phyloP scores from a whole-genome alignment of 2,329 filamentous ascomycete genomes.

The Colletotrichum tofieldiae region DNA sequence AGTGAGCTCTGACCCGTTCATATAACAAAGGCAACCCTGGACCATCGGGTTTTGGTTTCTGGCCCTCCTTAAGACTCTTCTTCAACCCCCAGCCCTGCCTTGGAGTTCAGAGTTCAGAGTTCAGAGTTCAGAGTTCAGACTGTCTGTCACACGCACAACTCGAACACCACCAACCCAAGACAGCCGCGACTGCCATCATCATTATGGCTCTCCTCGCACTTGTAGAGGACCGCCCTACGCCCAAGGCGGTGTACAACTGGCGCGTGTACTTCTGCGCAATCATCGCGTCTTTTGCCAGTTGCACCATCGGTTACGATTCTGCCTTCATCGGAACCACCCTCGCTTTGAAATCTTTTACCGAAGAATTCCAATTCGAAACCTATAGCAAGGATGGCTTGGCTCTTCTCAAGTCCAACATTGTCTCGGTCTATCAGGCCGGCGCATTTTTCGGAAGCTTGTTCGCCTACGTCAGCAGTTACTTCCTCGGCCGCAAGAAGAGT shows the following conservation, averaged over 20 bases:
- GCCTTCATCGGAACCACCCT: constrained; percentile 87
- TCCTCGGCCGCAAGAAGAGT: constrained; percentile 76
- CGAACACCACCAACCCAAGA: constrained; percentile 20
- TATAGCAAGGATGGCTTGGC: constrained; percentile 66
- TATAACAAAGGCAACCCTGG: constrained; percentile 41
- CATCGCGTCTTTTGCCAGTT: constrained; percentile 70
- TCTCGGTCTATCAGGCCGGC: constrained; percentile 86
- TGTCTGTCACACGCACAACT: constrained; percentile 30
- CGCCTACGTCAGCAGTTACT: constrained; percentile 77
- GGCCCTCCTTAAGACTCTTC: constrained; percentile 17
- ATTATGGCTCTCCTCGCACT: constrained; percentile 65
- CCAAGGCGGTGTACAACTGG: constrained; percentile 73
- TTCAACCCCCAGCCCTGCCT: constrained; percentile 13
- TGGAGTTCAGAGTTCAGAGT: constrained; percentile 33
- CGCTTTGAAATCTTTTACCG: constrained; percentile 77
- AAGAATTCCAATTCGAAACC: constrained; percentile 76
- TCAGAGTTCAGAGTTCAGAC: constrained; percentile 29
- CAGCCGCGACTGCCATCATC: constrained; percentile 12
- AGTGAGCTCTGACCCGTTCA: constrained; percentile 17
- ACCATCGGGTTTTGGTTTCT: neutral
- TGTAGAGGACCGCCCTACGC: constrained; percentile 71
- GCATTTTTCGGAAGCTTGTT: constrained; percentile 86
- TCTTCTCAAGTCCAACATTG: constrained; percentile 81
- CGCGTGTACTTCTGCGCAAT: constrained; percentile 69
- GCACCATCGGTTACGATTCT: constrained; percentile 75